phyloP scores from a whole-genome alignment of 164 flowering plant species.

The Akebia trifoliata region DNA sequence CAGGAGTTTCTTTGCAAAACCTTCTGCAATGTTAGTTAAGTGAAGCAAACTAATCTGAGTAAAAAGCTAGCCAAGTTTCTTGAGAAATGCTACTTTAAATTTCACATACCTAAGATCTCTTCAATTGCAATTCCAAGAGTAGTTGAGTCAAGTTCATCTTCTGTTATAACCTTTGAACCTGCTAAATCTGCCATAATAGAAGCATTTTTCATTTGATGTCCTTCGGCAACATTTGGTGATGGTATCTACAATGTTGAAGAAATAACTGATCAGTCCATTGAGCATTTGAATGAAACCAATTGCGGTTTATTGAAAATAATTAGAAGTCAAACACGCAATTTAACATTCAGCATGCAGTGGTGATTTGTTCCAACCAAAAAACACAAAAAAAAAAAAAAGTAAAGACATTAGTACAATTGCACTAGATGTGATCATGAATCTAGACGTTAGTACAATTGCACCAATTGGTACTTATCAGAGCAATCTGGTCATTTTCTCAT shows the following conservation, averaged over 20 bases:
- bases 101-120: constrained; percentile 56
- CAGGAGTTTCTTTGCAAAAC: no score
- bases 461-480: no score
- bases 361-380: not conserved
- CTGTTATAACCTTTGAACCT: constrained; percentile 55
- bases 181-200: constrained; percentile 63
- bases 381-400: not conserved
- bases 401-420: not conserved
- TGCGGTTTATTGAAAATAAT: not conserved
- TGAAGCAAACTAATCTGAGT: no score
- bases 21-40: no score
- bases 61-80: no score
- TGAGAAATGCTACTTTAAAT: no score
- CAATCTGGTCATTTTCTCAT: no score
- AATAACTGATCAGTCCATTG: constrained; percentile 1
- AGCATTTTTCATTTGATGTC: constrained; percentile 72
- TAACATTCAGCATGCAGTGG: not conserved
- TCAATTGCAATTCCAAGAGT: constrained; percentile 54
- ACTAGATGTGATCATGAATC: not conserved
- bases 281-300: not conserved
- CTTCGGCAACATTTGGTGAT: constrained; percentile 68
- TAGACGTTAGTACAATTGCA: no score
- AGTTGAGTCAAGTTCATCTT: constrained; percentile 77
- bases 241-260: constrained; percentile 52
- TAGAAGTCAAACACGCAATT: not conserved